Evolutionary conservation across 768 basidiomycete genomes (phyloP), one percentile per base, ranked within the genome.

Genomic region (Kwoniella europaea): DNA sequence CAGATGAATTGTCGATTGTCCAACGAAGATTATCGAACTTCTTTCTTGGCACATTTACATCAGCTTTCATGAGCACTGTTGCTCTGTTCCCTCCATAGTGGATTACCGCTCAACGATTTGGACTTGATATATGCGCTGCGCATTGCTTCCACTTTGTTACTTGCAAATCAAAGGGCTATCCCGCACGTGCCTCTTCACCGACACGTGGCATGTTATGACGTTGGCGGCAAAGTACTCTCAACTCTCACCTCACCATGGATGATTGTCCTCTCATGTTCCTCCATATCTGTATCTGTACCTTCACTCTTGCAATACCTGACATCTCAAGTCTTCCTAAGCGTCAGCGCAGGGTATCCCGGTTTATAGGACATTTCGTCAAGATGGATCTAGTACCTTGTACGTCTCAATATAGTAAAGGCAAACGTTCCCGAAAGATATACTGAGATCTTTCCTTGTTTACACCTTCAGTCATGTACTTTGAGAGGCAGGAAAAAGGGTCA

Each of bases 401-500:
- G 76, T 42, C 10, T 22, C 2, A 7, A 10, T n/a, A 24, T n/a
- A 18, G 29, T 55, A 10, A 18, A 12, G 4, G 4, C 13, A 59
- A 16, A 18, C 15, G 50, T 50, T 59, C n/a, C 42, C 22, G 10
- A 20, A 24, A 0, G 46, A 61, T 13, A 35, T 35, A 35, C 35
- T 35, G 35, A 35, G 7, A 35, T 7, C 7, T 35, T 35, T 35
- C 35, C 35, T 35, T 35, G 22, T 29, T 60, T 9, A 41, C 64
- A 42, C 50, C 7, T 16, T 22, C 41, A 81, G 79, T 75, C 65
- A 81, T 81, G 71, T 81, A 78, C 65, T 78, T 67, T 43, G 80
- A 81, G 69, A 57, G 66, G 54, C 80, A 81, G 66, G 80, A 81
- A 63, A 62, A 69, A 16, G 80, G 80, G 0, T 79, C 78, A 3